Percentiles rank a stretch among this genome's conserved stretches.
Conservation (phyloP, 441 rosid genomes). For the Macaranga tanarius region DNA sequence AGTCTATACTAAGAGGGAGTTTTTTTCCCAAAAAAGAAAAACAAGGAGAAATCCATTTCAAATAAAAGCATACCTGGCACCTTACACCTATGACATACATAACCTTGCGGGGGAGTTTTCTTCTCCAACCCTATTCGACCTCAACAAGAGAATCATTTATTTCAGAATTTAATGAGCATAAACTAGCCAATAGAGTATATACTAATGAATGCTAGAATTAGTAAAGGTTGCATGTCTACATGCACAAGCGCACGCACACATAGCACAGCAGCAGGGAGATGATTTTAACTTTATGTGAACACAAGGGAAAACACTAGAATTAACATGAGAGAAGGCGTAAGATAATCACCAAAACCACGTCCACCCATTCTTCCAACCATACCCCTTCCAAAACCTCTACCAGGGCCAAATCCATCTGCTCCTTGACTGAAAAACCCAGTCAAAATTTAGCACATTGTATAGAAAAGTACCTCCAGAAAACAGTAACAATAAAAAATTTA, state of each 20-base stretch:
- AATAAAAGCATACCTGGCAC: conserved; percentile 64
- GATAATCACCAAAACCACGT: conserved; percentile 90
- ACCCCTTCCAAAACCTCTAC: conserved; percentile 97
- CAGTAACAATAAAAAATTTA: background rate
- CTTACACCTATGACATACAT: conserved; percentile 93
- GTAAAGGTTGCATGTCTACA: background rate
- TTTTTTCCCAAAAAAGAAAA: background rate
- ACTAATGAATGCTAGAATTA: background rate
- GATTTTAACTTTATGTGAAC: background rate
- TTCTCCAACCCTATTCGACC: conserved; percentile 71
- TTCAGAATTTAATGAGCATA: conserved; percentile 3
- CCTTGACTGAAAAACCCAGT: conserved; percentile 62
- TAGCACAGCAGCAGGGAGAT: background rate
- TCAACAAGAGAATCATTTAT: conserved; percentile 29
- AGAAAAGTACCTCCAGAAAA: background rate
- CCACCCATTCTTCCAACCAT: conserved; percentile 88
- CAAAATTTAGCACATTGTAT: conserved; percentile 3
- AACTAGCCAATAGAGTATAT: background rate
- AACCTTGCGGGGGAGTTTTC: conserved; percentile 97
- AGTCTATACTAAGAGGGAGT: conserved; percentile 9
- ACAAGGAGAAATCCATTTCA: background rate
- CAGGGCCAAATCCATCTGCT: conserved; percentile 72
- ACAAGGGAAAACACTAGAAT: background rate
- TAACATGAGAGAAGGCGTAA: conserved; percentile 17
- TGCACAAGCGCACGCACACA: background rate